These are phyloP conservation scores for Trichoderma sp. DNA, from an alignment of 2,329 filamentous ascomycete species.

Conservation along the genomic window DNA sequence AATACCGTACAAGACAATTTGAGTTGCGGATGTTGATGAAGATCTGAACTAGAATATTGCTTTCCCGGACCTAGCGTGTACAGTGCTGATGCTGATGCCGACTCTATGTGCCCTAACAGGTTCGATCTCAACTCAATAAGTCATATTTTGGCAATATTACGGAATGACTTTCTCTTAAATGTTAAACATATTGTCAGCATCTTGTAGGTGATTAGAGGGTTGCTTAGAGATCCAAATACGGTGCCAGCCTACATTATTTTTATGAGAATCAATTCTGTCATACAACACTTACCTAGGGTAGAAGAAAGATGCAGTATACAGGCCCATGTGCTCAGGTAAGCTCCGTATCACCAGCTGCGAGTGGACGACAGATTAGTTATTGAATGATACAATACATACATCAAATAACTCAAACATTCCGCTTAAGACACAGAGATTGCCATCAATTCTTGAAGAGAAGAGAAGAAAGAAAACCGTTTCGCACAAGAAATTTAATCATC, in stretches of 20 bases:
- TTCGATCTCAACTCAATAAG: not conserved
- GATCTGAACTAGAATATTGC: not conserved
- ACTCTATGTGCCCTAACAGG: not conserved
- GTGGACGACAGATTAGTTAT: not conserved
- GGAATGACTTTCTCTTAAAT: too few relatives aligned
- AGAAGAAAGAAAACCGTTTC: not conserved
- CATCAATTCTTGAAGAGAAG: not conserved
- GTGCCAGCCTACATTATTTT: not conserved
- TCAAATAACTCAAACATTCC: not conserved
- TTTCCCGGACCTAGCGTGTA: not conserved
- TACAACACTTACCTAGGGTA: not conserved
- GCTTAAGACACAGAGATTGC: not conserved
- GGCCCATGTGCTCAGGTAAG: not conserved
- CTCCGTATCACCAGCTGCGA: not conserved
- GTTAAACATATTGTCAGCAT: not conserved
- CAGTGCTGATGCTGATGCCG: not conserved
- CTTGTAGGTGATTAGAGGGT: rapidly evolving
- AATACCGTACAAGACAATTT: not conserved
- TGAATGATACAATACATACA: not conserved
- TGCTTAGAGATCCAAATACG: not conserved
- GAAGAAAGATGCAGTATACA: not conserved
- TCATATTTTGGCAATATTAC: too few relatives aligned
- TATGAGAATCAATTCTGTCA: not conserved
- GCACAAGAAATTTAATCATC: not conserved
- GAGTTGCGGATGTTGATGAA: not conserved